These are phyloP conservation scores for Starmerella etchellsii DNA, from an alignment of 805 yeast genomes.

Conservation along the genomic window DNA sequence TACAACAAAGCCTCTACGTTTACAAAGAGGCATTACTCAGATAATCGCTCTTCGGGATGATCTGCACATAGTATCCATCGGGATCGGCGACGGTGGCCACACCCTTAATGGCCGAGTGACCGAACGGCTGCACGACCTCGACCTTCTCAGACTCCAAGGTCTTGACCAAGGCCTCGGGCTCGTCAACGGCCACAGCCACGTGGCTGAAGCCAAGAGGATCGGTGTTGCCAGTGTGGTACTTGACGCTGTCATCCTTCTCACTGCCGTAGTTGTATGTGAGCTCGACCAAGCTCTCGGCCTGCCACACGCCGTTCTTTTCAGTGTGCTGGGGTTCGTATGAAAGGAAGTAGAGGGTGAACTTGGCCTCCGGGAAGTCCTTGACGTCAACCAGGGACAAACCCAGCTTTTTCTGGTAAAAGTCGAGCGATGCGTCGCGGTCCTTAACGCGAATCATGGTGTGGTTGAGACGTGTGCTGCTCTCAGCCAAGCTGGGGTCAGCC, in stretches of 20 bases:
- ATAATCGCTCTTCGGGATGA: constrained; percentile 35
- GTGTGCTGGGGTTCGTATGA: constrained; percentile 46
- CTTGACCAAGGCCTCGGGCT: constrained; percentile 42
- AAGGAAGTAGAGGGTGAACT: constrained; percentile 76
- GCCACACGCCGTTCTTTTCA: constrained; percentile 28
- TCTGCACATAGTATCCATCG: constrained; percentile 77
- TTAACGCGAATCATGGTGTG: constrained; percentile 89
- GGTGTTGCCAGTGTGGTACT: constrained; percentile 74
- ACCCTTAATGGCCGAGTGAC: constrained; percentile 40
- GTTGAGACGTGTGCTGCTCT: constrained; percentile 46
- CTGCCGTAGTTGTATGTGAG: constrained; percentile 95
- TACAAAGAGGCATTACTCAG: constrained; percentile 11
- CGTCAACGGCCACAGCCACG: constrained; percentile 59
- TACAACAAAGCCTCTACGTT: too few species aligned
- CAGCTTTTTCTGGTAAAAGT: constrained; percentile 63
- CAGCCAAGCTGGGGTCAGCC: constrained; percentile 5
- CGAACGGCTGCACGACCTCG: constrained; percentile 32
- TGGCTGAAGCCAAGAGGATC: constrained; percentile 79
- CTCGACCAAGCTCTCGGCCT: constrained; percentile 64
- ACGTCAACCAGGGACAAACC: constrained; percentile 66
- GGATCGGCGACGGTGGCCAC: constrained; percentile 77
- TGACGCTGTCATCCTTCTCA: constrained; percentile 59
- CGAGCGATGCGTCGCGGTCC: constrained; percentile 63
- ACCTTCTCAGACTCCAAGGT: constrained; percentile 37
- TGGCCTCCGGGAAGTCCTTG: constrained; percentile 48